Evolutionary conservation across 768 basidiomycete species (phyloP).

Genomic region (Tulasnella calospora): DNA sequence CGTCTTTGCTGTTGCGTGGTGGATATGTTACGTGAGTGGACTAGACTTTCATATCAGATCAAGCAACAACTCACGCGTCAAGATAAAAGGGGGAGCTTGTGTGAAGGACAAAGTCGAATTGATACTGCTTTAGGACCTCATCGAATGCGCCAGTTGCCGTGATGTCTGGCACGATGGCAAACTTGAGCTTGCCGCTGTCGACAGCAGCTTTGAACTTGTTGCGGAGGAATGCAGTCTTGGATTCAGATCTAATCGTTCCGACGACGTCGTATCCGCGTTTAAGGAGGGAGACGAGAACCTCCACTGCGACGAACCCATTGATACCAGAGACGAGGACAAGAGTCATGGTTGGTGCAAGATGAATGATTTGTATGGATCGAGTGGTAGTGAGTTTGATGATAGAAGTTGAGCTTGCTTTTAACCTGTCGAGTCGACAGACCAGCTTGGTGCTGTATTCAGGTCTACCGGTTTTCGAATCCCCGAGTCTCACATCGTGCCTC

Average conservation of each 20-base stretch:
- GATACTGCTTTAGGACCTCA: background rate
- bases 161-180: conserved; percentile 23
- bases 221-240: background rate
- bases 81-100: conserved; percentile 16
- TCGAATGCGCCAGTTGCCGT: conserved; percentile 14
- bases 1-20: background rate
- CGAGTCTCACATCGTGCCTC: background rate
- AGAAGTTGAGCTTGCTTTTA: background rate
- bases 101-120: conserved; percentile 21
- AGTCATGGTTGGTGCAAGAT: background rate
- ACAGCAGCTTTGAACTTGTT: background rate
- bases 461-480: background rate
- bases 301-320: conserved; percentile 57
- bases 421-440: background rate
- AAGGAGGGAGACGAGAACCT: conserved; percentile 55
- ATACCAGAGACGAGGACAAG: conserved; percentile 53
- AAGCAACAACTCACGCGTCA: background rate
- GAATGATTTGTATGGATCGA: background rate
- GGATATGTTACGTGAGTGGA: background rate
- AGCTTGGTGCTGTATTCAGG: background rate
- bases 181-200: background rate
- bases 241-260: background rate
- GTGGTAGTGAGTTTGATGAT: background rate
- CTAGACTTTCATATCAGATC: background rate
- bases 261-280: conserved; percentile 36